Evolutionary conservation across 2,329 filamentous ascomycete species (phyloP).

Genomic region (Xylariaceae sp.): DNA sequence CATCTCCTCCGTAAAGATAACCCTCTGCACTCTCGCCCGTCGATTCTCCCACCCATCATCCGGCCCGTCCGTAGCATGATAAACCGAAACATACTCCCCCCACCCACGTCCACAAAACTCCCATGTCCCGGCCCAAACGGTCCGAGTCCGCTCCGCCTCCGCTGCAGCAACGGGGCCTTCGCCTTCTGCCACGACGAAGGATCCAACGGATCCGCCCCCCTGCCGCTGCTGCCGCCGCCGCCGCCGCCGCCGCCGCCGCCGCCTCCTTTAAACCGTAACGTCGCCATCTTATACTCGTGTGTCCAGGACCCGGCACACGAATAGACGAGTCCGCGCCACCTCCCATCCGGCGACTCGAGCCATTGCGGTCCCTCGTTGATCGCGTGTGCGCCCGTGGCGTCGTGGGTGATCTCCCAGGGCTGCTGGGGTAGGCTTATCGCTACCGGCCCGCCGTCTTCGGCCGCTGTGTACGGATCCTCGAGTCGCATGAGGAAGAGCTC

Average conservation of each 20-base stretch:
- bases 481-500: slow-evolving; percentile 29
- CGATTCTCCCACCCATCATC: slow-evolving; percentile 30
- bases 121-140: slow-evolving; percentile 31
- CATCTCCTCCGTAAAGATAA: slow-evolving; percentile 26
- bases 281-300: slow-evolving; percentile 32
- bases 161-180: slow-evolving; percentile 25
- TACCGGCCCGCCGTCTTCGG: slow-evolving; percentile 12
- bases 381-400: slow-evolving; percentile 27
- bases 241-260: no score
- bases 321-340: slow-evolving; percentile 30
- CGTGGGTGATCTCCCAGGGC: slow-evolving; percentile 30
- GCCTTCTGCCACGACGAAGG: slow-evolving; percentile 28
- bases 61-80: slow-evolving; percentile 29
- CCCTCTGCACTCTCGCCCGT: slow-evolving; percentile 27
- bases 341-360: slow-evolving; percentile 27
- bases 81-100: slow-evolving; percentile 27
- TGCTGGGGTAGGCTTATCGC: slow-evolving; percentile 24
- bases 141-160: slow-evolving; percentile 4
- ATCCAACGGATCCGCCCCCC: slow-evolving; percentile 22
- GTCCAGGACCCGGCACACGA: slow-evolving; percentile 32
- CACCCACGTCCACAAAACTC: slow-evolving; percentile 25
- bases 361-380: slow-evolving; percentile 34
- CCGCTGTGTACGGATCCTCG: slow-evolving; percentile 23
- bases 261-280: slow-evolving; percentile 27
- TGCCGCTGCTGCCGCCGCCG: no score